Evolutionary conservation across 495 filamentous ascomycete genomes (phyloP).

Genomic region (Xylona heveae): DNA sequence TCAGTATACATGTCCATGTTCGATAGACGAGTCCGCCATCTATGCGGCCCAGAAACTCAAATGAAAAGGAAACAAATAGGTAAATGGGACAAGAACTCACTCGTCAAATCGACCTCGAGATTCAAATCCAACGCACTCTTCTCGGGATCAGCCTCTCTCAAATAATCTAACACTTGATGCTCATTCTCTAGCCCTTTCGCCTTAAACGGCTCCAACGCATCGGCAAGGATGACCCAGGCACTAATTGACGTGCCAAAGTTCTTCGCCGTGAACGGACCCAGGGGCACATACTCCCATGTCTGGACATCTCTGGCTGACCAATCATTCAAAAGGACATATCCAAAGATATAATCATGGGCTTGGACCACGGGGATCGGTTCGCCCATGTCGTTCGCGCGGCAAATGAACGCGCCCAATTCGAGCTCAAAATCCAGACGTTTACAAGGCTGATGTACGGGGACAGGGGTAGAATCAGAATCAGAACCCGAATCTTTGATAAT

Average conservation of each 20-base stretch:
- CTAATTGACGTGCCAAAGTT: constrained; percentile 84
- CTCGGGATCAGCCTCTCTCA: constrained; percentile 39
- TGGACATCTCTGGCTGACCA: constrained; percentile 23
- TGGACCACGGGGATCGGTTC: constrained; percentile 17
- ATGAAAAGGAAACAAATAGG: background rate
- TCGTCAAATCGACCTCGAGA: constrained; percentile 52
- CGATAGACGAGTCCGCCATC: background rate
- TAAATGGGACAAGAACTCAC: constrained; percentile 15
- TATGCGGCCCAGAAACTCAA: background rate
- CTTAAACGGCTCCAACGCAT: constrained; percentile 61
- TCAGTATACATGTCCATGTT: constrained; percentile 4
- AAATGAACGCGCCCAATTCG: constrained; percentile 70
- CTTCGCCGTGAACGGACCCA: constrained; percentile 66
- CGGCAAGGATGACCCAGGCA: constrained; percentile 71
- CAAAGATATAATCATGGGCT: constrained; percentile 17
- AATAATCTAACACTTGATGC: constrained; percentile 41
- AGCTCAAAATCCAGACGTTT: constrained; percentile 68
- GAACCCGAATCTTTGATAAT: constrained; percentile 44
- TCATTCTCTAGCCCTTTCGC: constrained; percentile 37
- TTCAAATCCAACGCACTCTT: constrained; percentile 53
- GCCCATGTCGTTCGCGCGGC: constrained; percentile 42
- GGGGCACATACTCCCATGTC: constrained; percentile 20
- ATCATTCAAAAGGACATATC: constrained; percentile 21
- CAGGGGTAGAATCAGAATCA: constrained; percentile 24
- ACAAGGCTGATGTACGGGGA: constrained; percentile 33